Conservation (phyloP, 2,329 filamentous ascomycete species). For the Trichophyton benhamiae region DNA sequence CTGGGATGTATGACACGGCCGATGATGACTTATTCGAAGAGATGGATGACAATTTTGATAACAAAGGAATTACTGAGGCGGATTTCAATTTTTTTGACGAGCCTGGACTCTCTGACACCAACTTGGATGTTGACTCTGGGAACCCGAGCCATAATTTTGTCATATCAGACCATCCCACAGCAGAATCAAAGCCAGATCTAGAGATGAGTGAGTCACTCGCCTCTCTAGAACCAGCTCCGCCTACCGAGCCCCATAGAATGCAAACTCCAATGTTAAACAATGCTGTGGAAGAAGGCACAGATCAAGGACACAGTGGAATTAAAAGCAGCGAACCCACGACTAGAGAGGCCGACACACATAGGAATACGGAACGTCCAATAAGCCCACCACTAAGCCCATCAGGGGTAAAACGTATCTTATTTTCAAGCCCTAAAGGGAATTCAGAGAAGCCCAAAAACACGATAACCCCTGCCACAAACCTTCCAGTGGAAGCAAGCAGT, state of each 20-base stretch:
- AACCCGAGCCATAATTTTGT: background rate
- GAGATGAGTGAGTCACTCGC: background rate
- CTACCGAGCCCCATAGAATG: background rate
- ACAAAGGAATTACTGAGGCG: slow-evolving; percentile 47
- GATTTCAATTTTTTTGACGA: slow-evolving; percentile 56
- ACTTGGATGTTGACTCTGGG: slow-evolving; percentile 8
- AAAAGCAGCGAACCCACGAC: background rate
- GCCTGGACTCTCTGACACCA: slow-evolving; percentile 27
- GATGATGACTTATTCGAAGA: slow-evolving; percentile 49
- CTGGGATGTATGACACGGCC: slow-evolving; percentile 31
- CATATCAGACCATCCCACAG: background rate
- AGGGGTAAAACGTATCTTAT: slow-evolving; percentile 35
- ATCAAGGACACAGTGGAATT: background rate
- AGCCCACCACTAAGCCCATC: slow-evolving; percentile 31
- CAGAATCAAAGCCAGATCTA: background rate
- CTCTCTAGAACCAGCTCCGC: background rate
- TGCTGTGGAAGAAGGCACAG: background rate
- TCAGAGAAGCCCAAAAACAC: background rate
- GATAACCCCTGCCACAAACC: too few species aligned
- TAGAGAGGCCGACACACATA: slow-evolving; percentile 6
- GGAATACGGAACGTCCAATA: slow-evolving; percentile 18
- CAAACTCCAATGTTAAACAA: background rate
- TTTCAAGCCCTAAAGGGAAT: slow-evolving; percentile 16
- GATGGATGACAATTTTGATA: slow-evolving; percentile 42
- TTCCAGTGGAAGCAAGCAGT: background rate